phyloP scores from a whole-genome alignment of 2,329 filamentous ascomycete species.

The Verruconis gallopava region DNA sequence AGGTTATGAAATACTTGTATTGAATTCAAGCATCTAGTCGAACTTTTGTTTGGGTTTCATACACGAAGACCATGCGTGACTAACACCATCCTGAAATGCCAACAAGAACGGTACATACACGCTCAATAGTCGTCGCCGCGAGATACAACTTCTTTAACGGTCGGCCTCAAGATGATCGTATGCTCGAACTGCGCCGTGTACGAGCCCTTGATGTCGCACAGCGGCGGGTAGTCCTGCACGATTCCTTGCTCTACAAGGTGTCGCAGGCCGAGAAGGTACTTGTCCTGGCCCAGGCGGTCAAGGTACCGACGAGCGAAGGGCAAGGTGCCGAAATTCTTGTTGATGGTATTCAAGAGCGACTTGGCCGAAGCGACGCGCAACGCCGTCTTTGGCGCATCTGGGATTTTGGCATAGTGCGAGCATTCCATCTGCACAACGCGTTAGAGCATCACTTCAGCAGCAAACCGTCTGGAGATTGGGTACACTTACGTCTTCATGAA shows the following conservation, averaged over 20 bases:
- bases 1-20: too few species aligned
- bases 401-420: slow-evolving; percentile 72
- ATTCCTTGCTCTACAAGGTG: slow-evolving; percentile 71
- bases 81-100: too few species aligned
- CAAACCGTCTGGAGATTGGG: slow-evolving; percentile 15
- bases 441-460: slow-evolving; percentile 7
- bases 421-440: slow-evolving; percentile 49
- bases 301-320: slow-evolving; percentile 86
- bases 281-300: slow-evolving; percentile 85
- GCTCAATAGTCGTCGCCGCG: slow-evolving; percentile 12
- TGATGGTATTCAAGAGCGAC: slow-evolving; percentile 74
- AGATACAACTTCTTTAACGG: slow-evolving; percentile 8
- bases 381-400: slow-evolving; percentile 61
- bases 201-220: slow-evolving; percentile 85
- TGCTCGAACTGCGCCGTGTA: slow-evolving; percentile 94
- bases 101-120: background rate
- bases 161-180: slow-evolving; percentile 15
- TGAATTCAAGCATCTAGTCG: too few species aligned
- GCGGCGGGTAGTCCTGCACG: slow-evolving; percentile 78
- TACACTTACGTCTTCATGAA: slow-evolving; percentile 64
- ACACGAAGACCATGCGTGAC: too few species aligned
- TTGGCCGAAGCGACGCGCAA: slow-evolving; percentile 72
- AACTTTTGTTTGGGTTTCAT: too few species aligned
- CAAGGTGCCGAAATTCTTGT: slow-evolving; percentile 90
- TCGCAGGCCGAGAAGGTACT: slow-evolving; percentile 84